These are phyloP conservation scores for Rhododendron simsii DNA, from an alignment of 148 eudicot species.

Conservation along the genomic window DNA sequence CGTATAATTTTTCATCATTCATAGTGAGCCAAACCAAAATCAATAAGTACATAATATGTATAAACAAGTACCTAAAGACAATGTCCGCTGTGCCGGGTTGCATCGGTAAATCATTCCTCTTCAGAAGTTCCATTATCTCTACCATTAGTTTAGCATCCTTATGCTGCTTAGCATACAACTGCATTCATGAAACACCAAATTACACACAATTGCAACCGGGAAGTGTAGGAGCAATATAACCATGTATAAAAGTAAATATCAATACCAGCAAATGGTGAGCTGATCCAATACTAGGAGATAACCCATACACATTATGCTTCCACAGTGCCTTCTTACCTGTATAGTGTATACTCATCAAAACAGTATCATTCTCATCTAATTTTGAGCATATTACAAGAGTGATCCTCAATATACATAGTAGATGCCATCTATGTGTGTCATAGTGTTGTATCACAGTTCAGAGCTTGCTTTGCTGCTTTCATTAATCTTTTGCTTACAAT, in stretches of 20 bases:
- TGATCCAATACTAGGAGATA: conserved; percentile 71
- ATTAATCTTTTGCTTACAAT: neutral
- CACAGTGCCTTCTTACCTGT: conserved; percentile 75
- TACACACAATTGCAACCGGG: neutral
- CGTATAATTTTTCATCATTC: neutral
- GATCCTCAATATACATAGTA: neutral
- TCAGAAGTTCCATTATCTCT: conserved; percentile 65
- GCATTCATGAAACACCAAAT: conserved; percentile 26
- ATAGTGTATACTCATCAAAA: conserved; percentile 32
- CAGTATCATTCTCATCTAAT: neutral
- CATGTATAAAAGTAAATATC: neutral
- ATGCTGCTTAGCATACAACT: conserved; percentile 74
- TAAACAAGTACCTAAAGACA: conserved; percentile 57
- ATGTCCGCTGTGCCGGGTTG: conserved; percentile 92
- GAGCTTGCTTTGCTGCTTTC: neutral
- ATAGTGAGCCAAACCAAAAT: neutral
- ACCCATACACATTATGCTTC: conserved; percentile 77
- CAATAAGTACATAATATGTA: neutral
- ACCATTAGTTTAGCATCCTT: conserved; percentile 68
- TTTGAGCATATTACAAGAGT: neutral
- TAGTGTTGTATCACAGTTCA: neutral
- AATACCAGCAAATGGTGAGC: conserved; percentile 81
- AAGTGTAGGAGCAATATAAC: conserved; percentile 8
- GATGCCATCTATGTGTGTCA: neutral
- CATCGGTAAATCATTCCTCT: conserved; percentile 63